Percentiles rank a stretch among this genome's conserved stretches.
Conservation (phyloP, 805 yeast species). For the Wickerhamiella kurtzmanii region DNA sequence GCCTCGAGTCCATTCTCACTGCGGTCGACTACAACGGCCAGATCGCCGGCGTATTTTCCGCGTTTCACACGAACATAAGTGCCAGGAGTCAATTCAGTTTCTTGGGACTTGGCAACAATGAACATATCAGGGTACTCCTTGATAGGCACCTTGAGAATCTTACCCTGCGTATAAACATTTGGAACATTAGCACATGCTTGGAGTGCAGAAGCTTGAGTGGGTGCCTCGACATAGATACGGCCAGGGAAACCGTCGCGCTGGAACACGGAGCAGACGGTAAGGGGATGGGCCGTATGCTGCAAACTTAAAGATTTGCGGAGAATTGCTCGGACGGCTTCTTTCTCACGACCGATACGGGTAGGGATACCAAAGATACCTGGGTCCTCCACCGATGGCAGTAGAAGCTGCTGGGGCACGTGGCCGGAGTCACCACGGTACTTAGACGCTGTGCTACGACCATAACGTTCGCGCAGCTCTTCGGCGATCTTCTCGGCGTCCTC, state of each 20-base stretch:
- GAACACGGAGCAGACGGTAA: slow-evolving; percentile 77
- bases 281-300: slow-evolving; percentile 60
- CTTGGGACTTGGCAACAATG: slow-evolving; percentile 78
- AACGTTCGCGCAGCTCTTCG: slow-evolving; percentile 78
- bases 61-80: slow-evolving; percentile 80
- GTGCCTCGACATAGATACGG: slow-evolving; percentile 87
- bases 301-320: slow-evolving; percentile 72
- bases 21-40: slow-evolving; percentile 84
- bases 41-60: slow-evolving; percentile 84
- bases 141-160: slow-evolving; percentile 73
- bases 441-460: slow-evolving; percentile 70
- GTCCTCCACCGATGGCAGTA: slow-evolving; percentile 90
- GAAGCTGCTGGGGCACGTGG: slow-evolving; percentile 73
- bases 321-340: slow-evolving; percentile 72
- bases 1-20: slow-evolving; percentile 94
- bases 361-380: slow-evolving; percentile 94
- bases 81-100: slow-evolving; percentile 81
- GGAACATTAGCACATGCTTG: slow-evolving; percentile 82
- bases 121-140: slow-evolving; percentile 88
- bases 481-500: slow-evolving; percentile 93
- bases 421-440: slow-evolving; percentile 78
- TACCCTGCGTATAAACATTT: slow-evolving; percentile 60
- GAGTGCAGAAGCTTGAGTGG: slow-evolving; percentile 81
- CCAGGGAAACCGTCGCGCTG: slow-evolving; percentile 91
- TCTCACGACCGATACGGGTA: slow-evolving; percentile 86